These are phyloP conservation scores for Catunica adiposa DNA, from an alignment of 2,329 filamentous ascomycete genomes.

Conservation along the genomic window DNA sequence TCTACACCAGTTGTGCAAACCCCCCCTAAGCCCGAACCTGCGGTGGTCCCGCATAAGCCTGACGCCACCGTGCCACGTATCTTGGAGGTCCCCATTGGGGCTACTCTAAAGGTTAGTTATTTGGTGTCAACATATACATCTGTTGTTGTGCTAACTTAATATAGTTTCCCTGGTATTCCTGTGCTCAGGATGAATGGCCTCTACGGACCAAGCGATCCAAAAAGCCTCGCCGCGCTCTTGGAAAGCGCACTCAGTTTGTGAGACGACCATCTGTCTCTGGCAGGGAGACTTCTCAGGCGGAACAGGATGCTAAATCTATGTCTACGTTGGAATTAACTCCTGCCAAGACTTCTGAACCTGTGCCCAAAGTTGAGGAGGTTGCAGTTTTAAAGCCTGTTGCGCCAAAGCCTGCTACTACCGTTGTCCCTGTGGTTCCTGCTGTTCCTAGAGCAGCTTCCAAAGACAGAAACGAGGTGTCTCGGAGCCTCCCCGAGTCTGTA, in stretches of 20 bases:
- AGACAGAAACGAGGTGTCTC: conserved; percentile 20
- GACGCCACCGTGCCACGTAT: background rate
- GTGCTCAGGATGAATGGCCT: background rate
- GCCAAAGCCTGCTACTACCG: conserved; percentile 25
- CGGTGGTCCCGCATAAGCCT: background rate
- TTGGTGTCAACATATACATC: no score
- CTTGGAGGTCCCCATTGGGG: no score
- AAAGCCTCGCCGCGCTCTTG: background rate
- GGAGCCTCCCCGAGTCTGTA: conserved; percentile 24
- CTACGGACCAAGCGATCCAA: background rate
- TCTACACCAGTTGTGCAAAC: background rate
- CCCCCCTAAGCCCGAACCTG: background rate
- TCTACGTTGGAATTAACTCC: background rate
- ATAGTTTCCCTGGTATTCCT: background rate
- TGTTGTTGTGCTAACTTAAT: background rate
- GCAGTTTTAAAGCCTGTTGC: conserved; percentile 17
- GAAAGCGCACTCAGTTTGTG: background rate
- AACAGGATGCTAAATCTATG: background rate
- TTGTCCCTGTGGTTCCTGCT: conserved; percentile 31
- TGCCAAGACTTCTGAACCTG: no score
- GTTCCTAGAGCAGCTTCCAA: conserved; percentile 16
- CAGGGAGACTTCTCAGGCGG: background rate
- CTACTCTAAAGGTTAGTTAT: no score
- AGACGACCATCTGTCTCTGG: background rate
- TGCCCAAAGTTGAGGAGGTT: background rate